A percentile compares a stretch with the other conserved stretches of the same genome.
Evolutionary conservation across 805 yeast species (phyloP).

Genomic region (Pichia manshurica): DNA sequence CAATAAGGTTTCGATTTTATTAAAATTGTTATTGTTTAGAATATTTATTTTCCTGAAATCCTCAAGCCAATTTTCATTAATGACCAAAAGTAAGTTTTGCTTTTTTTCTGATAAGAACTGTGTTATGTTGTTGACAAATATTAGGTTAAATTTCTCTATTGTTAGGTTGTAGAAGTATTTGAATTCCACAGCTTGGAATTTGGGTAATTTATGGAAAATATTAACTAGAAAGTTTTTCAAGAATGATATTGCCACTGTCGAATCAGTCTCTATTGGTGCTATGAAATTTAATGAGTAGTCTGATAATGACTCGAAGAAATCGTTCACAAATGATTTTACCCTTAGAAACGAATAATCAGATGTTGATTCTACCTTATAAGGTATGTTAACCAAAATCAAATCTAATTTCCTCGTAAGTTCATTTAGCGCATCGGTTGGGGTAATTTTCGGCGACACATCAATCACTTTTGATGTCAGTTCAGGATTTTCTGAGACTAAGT

Average conservation of each 20-base stretch:
- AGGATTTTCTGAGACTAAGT: conserved; percentile 55
- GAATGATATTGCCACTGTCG: conserved; percentile 51
- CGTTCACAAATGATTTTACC: conserved; percentile 61
- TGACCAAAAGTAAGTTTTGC: conserved; percentile 29
- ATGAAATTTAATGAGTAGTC: conserved; percentile 70
- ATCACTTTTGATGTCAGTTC: conserved; percentile 49
- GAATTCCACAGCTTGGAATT: conserved; percentile 53
- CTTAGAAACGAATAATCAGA: conserved; percentile 75
- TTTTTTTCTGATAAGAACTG: conserved; percentile 28
- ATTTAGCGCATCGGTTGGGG: conserved; percentile 45
- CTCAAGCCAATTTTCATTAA: conserved; percentile 30
- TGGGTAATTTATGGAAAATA: conserved; percentile 59
- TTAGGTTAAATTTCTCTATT: conserved; percentile 30
- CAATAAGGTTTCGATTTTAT: conserved; percentile 21
- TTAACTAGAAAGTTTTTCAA: conserved; percentile 53
- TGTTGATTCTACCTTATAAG: conserved; percentile 67
- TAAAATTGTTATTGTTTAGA: conserved; percentile 26
- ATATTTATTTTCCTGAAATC: conserved; percentile 27
- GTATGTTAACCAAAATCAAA: conserved; percentile 46
- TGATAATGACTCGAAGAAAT: conserved; percentile 62
- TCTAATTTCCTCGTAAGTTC: conserved; percentile 43
- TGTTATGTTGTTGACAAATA: conserved; percentile 23
- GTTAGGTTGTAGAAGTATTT: conserved; percentile 37
- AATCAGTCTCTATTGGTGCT: conserved; percentile 61
- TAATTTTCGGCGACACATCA: conserved; percentile 51